Evolutionary conservation across 1,284 basidiomycete genomes (phyloP), one percentile per base, ranked within the genome.

Genomic region (Malassezia pachydermatis): DNA sequence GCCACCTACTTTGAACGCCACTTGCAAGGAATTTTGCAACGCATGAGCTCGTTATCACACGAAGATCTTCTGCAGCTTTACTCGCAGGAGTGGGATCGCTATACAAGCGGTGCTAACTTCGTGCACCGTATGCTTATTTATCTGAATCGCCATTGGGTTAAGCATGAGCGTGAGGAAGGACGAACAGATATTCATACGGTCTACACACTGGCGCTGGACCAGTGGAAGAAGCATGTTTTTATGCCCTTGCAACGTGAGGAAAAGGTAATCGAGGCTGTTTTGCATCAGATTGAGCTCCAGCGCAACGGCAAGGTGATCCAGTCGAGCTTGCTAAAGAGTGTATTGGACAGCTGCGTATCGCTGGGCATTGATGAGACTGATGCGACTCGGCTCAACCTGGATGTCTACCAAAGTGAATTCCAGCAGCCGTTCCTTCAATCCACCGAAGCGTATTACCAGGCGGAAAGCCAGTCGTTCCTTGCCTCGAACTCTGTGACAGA

Each of bases 101-200:
- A 95, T 75, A 98, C 92, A 0, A 88, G 83, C 0, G 92, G 92
- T 51, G 89, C 92, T 8, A 88, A 87, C 73, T 96, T 90, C 72
- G 84, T 98, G 68, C 64, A 68, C 49, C 59, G 67, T 16, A 76
- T 98, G 34, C 96, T 96, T 76, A 85, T 87, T 17, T 96, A 96
- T 74, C 81, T 96, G 54, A 96, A 98, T 73, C 86, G 92, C 51
- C 89, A 96, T 75, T 99, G 94, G 94, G 90, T 99, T 41, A 95
- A 94, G 76, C 81, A 92, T 37, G 90, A 98, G 73, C 84, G 92
- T 71, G 94, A 98, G 65, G 92, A 99, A 72, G 94, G 94, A 5
- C 80, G 88, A 66, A 96, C 90, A 75, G 84, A 85, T 43, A 84
- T 96, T 34, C 95, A 94, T 74, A 83, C 82, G 4, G 87, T 99